A percentile compares a stretch with the other conserved stretches of the same genome.
These are phyloP conservation scores for Combretum micranthum DNA, from an alignment of 345 rosid species.

Conservation along the genomic window DNA sequence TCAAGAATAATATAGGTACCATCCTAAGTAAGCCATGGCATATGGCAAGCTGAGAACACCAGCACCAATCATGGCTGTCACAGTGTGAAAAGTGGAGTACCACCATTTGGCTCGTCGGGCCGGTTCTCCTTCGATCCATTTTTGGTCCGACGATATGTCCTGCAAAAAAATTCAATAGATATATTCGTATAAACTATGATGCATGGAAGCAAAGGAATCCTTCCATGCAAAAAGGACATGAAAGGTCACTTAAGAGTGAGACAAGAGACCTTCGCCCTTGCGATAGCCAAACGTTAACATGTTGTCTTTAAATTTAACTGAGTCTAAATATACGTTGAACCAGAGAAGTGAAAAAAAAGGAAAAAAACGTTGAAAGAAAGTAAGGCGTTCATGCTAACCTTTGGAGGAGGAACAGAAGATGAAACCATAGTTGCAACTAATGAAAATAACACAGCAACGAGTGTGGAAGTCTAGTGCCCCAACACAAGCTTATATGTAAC, in stretches of 20 bases:
- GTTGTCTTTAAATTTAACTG: too few species aligned
- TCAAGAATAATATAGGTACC: conserved; percentile 28
- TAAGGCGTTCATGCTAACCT: conserved; percentile 19
- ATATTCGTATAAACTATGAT: too few species aligned
- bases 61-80: conserved; percentile 97
- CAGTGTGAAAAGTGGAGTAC: conserved; percentile 89
- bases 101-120: conserved; percentile 88
- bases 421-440: conserved; percentile 41
- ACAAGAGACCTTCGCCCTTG: too few species aligned
- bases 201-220: too few species aligned
- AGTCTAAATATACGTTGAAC: too few species aligned
- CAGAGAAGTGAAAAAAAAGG: too few species aligned
- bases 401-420: conserved; percentile 40
- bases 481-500: neutral
- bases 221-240: neutral
- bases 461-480: conserved; percentile 6
- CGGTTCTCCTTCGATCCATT: conserved; percentile 56
- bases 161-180: conserved; percentile 8
- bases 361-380: neutral
- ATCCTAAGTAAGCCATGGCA: conserved; percentile 97
- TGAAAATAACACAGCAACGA: neutral
- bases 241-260: too few species aligned
- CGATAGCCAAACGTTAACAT: too few species aligned
- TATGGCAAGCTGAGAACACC: conserved; percentile 94
- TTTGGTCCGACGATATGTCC: conserved; percentile 40